phyloP scores from a whole-genome alignment of 768 basidiomycete genomes.

The Lactarius vividus region DNA sequence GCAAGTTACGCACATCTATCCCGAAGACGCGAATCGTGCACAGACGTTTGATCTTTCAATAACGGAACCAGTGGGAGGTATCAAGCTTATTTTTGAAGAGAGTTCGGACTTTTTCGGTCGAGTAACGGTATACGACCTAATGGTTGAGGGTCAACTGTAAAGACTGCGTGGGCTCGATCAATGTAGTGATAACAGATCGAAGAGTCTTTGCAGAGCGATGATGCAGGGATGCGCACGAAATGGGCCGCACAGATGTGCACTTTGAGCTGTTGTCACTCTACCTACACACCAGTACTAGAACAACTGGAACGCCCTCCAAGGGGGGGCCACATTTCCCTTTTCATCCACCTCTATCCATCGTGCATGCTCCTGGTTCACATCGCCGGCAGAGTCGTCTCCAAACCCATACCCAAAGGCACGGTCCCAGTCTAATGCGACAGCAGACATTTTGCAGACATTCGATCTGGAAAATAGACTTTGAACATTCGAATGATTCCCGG shows the following conservation, averaged over 20 bases:
- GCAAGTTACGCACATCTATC: conserved; percentile 56
- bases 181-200: neutral
- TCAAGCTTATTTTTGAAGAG: conserved; percentile 73
- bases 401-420: conserved; percentile 54
- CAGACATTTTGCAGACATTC: conserved; percentile 55
- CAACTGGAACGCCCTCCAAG: conserved; percentile 58
- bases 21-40: conserved; percentile 74
- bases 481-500: conserved; percentile 2
- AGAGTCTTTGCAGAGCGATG: neutral
- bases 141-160: conserved; percentile 24
- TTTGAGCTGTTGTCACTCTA: neutral
- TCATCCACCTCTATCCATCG: conserved; percentile 69
- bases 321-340: conserved; percentile 50
- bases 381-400: conserved; percentile 38
- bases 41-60: conserved; percentile 59
- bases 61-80: conserved; percentile 35
- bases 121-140: conserved; percentile 68
- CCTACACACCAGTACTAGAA: conserved; percentile 32
- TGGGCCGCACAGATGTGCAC: neutral
- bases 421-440: conserved; percentile 63
- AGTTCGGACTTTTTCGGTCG: conserved; percentile 87
- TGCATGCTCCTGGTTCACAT: conserved; percentile 44
- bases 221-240: neutral
- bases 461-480: conserved; percentile 42
- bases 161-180: neutral